Conservation (phyloP, 306 rosid species). For the Adenanthera pavonina region DNA sequence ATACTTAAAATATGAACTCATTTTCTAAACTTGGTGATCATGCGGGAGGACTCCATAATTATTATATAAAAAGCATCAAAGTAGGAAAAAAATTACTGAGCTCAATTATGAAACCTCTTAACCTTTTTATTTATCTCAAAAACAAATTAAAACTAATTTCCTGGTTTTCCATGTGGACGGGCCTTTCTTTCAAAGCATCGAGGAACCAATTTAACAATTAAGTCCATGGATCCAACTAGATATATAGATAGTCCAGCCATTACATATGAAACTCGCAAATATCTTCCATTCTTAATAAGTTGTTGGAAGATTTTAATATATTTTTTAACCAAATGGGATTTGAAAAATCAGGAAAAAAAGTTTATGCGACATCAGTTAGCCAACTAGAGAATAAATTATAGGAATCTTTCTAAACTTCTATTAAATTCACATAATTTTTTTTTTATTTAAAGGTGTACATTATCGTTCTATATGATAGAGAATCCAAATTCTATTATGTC, state of each 20-base stretch:
- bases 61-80: too few relatives aligned
- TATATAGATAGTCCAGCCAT: too few relatives aligned
- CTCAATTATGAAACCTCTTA: too few relatives aligned
- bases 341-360: not conserved
- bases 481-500: not conserved
- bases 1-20: too few relatives aligned
- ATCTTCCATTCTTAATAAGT: too few relatives aligned
- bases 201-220: not conserved
- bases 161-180: not conserved
- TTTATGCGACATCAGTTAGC: not conserved
- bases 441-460: not conserved
- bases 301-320: not conserved
- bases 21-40: too few relatives aligned
- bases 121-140: too few relatives aligned
- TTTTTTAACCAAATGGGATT: not conserved
- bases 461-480: not conserved
- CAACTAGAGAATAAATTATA: not conserved
- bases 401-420: not conserved
- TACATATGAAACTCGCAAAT: too few relatives aligned
- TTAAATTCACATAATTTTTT: not conserved
- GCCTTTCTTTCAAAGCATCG: not conserved
- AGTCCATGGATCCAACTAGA: too few relatives aligned
- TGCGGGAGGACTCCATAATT: too few relatives aligned
- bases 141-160: too few relatives aligned
- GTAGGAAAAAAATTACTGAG: too few relatives aligned